These are phyloP conservation scores for Solanum rostratum DNA, from an alignment of 257 asterid genomes.

Conservation along the genomic window DNA sequence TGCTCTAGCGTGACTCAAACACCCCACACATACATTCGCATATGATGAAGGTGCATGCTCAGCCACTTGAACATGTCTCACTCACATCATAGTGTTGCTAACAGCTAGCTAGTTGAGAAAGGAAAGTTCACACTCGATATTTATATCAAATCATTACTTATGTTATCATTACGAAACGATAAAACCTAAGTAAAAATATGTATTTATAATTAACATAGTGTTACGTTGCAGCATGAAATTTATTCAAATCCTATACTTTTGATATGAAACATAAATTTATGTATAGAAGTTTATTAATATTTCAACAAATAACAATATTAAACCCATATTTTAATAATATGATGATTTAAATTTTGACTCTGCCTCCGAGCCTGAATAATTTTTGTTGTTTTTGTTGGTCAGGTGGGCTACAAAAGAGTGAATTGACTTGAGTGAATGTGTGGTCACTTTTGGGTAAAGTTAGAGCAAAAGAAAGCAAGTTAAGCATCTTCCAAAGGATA, in stretches of 20 bases:
- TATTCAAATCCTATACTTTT: background rate
- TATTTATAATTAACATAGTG: background rate
- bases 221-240: background rate
- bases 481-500: conserved; percentile 44
- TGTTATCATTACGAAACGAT: accelerated
- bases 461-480: conserved; percentile 6
- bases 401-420: conserved; percentile 18
- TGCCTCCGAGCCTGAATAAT: accelerated
- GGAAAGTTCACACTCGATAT: background rate
- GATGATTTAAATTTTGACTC: background rate
- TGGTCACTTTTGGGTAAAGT: conserved; percentile 32
- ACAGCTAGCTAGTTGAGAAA: background rate
- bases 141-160: background rate
- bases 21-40: too few relatives aligned
- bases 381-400: conserved; percentile 2
- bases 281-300: background rate
- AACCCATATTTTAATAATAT: background rate
- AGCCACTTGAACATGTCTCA: background rate
- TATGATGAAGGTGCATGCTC: background rate
- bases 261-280: background rate
- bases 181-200: background rate
- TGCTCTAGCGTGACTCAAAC: background rate
- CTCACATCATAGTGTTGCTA: background rate
- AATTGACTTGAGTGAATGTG: conserved; percentile 26
- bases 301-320: accelerated